Conservation (phyloP, 805 yeast species). For the Wickerhamomyces chaumierensis region DNA sequence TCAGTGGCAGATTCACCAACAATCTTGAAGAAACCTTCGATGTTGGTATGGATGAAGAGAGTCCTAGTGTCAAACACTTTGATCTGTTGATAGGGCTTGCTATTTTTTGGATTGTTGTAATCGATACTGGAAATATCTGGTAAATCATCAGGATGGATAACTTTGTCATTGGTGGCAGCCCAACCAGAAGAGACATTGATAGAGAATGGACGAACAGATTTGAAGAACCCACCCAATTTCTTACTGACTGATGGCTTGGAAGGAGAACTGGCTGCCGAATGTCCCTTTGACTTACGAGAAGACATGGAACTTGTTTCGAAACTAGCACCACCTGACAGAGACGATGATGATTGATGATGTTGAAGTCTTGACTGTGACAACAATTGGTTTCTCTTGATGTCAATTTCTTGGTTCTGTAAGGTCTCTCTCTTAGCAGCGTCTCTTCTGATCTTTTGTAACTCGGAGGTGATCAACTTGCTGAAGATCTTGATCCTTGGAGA, state of each 20-base stretch:
- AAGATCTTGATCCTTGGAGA: constrained; percentile 29
- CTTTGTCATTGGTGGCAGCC: constrained; percentile 29
- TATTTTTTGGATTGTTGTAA: constrained; percentile 19
- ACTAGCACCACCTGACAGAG: constrained; percentile 5
- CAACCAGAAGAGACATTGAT: constrained; percentile 31
- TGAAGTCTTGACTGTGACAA: constrained; percentile 18
- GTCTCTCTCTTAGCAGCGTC: constrained; percentile 37
- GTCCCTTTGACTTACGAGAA: constrained; percentile 13
- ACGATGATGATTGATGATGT: constrained; percentile 6
- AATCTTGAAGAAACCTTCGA: constrained; percentile 31
- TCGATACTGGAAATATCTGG: constrained; percentile 41
- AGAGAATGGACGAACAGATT: constrained; percentile 48
- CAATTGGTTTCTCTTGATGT: constrained; percentile 20
- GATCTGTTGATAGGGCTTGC: constrained; percentile 39
- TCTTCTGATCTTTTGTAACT: constrained; percentile 38
- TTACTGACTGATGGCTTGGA: constrained; percentile 21
- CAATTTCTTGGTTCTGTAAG: constrained; percentile 25
- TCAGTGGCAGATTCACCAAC: constrained; percentile 31
- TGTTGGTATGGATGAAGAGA: constrained; percentile 24
- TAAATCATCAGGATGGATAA: constrained; percentile 40
- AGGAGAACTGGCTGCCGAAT: constrained; percentile 8
- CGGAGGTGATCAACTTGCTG: constrained; percentile 31
- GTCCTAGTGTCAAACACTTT: constrained; percentile 32
- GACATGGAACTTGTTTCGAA: constrained; percentile 8
- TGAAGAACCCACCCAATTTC: constrained; percentile 50